Base-by-base conservation (phyloP, 2,329 filamentous ascomycete species). In the Pezicula rhizophila region DNA sequence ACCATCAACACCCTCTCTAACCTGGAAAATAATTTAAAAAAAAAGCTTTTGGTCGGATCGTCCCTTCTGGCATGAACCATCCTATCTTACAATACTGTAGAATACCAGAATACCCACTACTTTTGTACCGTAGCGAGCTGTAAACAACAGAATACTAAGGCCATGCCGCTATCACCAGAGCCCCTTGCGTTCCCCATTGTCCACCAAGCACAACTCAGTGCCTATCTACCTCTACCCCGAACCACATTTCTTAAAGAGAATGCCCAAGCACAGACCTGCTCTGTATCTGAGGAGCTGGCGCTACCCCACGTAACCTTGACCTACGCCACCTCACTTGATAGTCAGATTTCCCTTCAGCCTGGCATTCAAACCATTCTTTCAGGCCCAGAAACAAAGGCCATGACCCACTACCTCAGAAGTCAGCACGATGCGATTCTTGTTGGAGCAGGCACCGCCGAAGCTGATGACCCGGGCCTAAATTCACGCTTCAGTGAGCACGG, bases 351-450 rank as follows among this genome's bases (percentile, higher is more conserved):
- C 2, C 76, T 92, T 25, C 76, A 84, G 0, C 89, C 89, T 0
- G 90, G 90, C 12, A 75, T 82, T n/a, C 87, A 86, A 56, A 97
- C 92, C 2, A 74, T 79, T 0, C 78, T 97, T 12, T 97, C 92
- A 1, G 91, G 91, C 3, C 79, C 85, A 0, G 76, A 84, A 54
- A 89, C 89, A 34, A 96, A 96, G 68, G 79, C 87, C 46, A 95
- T 97, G 89, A 96, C 92, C 0, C 92, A 97, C 68, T 89, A 87
- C 64, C 78, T 97, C 25, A 87, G 92, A 60, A 84, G 84, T 11
- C 79, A 77, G 14, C 90, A 97, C 68, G 82, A 87, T 54, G 89
- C 88, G 35, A 95, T 96, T 57, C 75, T 95, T 20, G 75, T 97
- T 28, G 92, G 92, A 18, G 88, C 85, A 4, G 86, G 86, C 2